Base-by-base conservation (phyloP, 1,284 basidiomycete species). In the Volvariella volvacea region DNA sequence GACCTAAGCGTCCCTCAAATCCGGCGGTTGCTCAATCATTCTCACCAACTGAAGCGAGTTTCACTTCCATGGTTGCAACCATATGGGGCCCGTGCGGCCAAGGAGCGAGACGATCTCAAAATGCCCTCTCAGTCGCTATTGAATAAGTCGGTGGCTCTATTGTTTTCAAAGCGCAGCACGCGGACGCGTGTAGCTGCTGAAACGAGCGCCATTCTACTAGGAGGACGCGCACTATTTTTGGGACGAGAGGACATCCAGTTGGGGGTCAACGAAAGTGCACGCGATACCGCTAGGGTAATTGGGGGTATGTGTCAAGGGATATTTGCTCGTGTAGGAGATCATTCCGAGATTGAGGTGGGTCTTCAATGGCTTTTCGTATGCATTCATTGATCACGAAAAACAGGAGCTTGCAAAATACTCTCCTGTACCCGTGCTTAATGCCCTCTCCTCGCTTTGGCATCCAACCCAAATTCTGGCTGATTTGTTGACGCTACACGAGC, bases 251-350 rank as follows among this genome's bases (percentile, higher is more conserved):
- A 99, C 61, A 96, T 98, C 48, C 95, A 99, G 59, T 73, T 99
- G 22, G 95, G 95, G 43, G 94, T 98, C 25, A 99, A 98, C 64
- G 95, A 99, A 74, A 83, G 71, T 34, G 62, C 84, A 15, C 73
- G 87, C 41, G 96, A 99, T 67, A 84, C 89, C 0, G 87, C 91
- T 10, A 76, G 87, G 15, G 90, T 99, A 12, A 78, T 96, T 50
- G 85, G 90, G 15, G 89, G 90, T 14, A 97, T 99, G 94, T 88
- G 86, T 45, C 87, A 98, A 64, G 96, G 95, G 15, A 92, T 99
- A 52, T 97, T 99, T 70, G 96, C 95, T 16, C 84, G 96, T 39
- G 95, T 99, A 1, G 91, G 88, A 4, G 86, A 78, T 9, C 95
- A 99, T 64, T 74, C 76, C 2, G 95, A 99, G 61, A 86, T 99